Base-by-base conservation (phyloP, 2,329 filamentous ascomycete species). In the Sarocladium brachiariae region DNA sequence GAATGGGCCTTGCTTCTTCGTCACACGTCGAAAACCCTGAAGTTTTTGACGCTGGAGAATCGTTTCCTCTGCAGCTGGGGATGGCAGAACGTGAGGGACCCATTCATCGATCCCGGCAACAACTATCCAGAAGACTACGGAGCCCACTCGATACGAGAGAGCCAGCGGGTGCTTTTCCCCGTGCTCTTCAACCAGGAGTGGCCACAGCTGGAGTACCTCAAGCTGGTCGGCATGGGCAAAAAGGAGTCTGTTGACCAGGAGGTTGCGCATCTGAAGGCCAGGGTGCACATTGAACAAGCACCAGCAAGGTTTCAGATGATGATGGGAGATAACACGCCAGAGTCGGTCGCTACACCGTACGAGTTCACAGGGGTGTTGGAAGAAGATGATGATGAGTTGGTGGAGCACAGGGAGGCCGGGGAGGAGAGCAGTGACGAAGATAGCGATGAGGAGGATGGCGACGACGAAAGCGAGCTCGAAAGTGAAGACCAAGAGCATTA, bases 1-100 rank as follows among this genome's bases (percentile, higher is more conserved):
- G 45, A 48, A 35, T 48, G 45, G 45, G 45, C 45, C 18, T 6
- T 33, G 27, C 27, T 48, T 4, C 45, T 48, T 6, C 25, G n/a
- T 3, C 45, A 48, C 27, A 48, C 45, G 11, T 33, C 45, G 14
- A 23, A 33, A 14, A 48, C 27, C 7, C 11, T 48, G 13, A 23
- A 16, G 18, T 4, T 7, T 10, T n/a, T 48, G 4, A 48, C 45
- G 3, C 16, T 48, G 18, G 27, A 48, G 30, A 48, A 48, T 27
- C 25, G 45, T n/a, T 48, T 5, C 7, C 45, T 48, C 45, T 33
- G 45, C 30, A 39, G 37, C 19, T 23, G n/a, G 27, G 24, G 19
- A 3, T 48, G 45, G 45, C 16, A 23, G 3, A 4, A 48, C 45
- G 4, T 6, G 11, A 11, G 13, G 4, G 18, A 23, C 18, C 18